phyloP scores from a whole-genome alignment of 257 asterid species.

The Lantana camara region DNA sequence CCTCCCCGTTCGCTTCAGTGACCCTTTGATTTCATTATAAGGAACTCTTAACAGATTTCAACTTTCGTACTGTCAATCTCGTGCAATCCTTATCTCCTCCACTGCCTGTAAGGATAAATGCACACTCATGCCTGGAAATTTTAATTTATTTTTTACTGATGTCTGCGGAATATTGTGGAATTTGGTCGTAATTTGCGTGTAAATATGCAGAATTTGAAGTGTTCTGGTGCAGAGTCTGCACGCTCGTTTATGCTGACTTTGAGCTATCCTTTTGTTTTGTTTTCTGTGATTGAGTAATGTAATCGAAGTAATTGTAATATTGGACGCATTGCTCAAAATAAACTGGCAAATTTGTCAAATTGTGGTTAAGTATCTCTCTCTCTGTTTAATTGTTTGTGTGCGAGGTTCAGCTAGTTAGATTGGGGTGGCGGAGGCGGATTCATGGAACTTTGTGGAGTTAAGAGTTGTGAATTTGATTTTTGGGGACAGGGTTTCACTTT shows the following conservation, averaged over 20 bases:
- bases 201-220: background rate
- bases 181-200: background rate
- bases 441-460: background rate
- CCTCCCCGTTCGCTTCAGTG: too few relatives aligned
- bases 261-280: too few relatives aligned
- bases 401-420: background rate
- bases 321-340: constrained; percentile 1
- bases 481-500: background rate
- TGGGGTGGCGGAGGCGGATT: background rate
- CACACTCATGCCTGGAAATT: background rate
- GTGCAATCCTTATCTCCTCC: constrained; percentile 7
- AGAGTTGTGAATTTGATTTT: constrained; percentile 2
- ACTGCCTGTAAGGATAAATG: too few relatives aligned
- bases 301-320: background rate
- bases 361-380: background rate
- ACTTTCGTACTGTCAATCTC: constrained; percentile 13
- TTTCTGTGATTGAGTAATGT: background rate
- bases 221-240: background rate
- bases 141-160: constrained; percentile 1
- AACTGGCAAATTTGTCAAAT: background rate
- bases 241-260: background rate
- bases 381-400: background rate
- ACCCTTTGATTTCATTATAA: background rate
- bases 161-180: constrained; percentile 5
- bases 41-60: background rate